Evolutionary conservation across 169 alveolate species (phyloP).

Genomic region (Amoebophrya sp.): DNA sequence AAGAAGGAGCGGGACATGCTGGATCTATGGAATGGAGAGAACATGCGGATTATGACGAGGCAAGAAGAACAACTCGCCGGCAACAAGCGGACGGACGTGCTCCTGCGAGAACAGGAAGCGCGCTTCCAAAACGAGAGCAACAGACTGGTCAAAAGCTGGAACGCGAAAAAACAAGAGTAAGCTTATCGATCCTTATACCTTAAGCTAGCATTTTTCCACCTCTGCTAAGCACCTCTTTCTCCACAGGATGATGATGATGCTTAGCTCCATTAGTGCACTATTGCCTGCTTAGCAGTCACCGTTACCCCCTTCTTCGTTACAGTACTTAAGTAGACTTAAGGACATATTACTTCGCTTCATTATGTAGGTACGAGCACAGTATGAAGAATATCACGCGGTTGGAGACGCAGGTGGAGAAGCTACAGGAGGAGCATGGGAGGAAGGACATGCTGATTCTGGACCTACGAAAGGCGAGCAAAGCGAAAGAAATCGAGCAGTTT

Average conservation of each 20-base stretch:
- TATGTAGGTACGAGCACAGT: too few relatives aligned
- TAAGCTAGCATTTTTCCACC: too few relatives aligned
- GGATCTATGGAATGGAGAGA: background rate
- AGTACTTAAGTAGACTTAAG: too few relatives aligned
- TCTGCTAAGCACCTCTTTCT: too few relatives aligned
- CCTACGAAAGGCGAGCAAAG: background rate
- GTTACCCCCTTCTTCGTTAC: too few relatives aligned
- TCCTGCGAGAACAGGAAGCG: background rate
- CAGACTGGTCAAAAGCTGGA: background rate
- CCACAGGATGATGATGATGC: too few relatives aligned
- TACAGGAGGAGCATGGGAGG: background rate
- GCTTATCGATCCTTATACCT: too few relatives aligned
- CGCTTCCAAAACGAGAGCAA: background rate
- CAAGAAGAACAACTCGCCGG: background rate
- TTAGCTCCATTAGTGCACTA: too few relatives aligned
- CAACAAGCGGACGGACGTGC: background rate
- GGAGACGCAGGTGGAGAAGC: background rate
- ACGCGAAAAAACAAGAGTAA: background rate
- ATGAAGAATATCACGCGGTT: background rate
- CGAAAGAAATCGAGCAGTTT: background rate
- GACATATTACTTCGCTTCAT: too few relatives aligned
- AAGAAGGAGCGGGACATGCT: background rate
- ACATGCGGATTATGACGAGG: background rate
- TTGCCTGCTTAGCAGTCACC: too few relatives aligned
- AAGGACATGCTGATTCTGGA: background rate